These are phyloP conservation scores for Clonostachys sp. DNA, from an alignment of 2,329 filamentous ascomycete species.

Conservation along the genomic window DNA sequence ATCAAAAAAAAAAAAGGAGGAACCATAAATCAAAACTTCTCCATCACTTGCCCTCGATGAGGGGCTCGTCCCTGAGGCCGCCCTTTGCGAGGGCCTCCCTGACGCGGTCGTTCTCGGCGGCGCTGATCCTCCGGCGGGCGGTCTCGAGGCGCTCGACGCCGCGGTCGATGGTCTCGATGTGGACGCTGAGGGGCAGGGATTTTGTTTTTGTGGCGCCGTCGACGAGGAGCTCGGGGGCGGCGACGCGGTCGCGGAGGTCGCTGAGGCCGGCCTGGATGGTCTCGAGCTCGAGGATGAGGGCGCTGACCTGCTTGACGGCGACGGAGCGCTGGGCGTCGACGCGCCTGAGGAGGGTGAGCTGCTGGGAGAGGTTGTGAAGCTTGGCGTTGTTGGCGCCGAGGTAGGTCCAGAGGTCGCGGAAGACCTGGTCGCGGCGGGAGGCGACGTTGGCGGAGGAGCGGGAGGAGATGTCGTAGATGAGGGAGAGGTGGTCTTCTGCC, in stretches of 20 bases:
- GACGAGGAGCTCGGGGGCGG: slow-evolving; percentile 56
- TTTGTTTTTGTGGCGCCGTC: slow-evolving; percentile 23
- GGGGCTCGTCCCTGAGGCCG: slow-evolving; percentile 28
- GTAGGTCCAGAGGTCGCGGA: slow-evolving; percentile 69
- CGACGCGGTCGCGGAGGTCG: slow-evolving; percentile 67
- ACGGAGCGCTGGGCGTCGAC: slow-evolving; percentile 62
- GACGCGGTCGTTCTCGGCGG: slow-evolving; percentile 54
- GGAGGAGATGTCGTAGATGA: slow-evolving; percentile 65
- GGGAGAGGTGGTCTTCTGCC: slow-evolving; percentile 64
- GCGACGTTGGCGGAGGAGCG: slow-evolving; percentile 57
- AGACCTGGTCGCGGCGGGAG: slow-evolving; percentile 58
- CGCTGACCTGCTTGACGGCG: slow-evolving; percentile 64
- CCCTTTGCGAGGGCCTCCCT: slow-evolving; percentile 44
- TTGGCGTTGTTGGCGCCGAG: slow-evolving; percentile 64
- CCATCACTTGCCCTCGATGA: slow-evolving; percentile 29
- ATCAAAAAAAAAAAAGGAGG: background rate
- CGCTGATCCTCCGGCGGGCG: slow-evolving; percentile 54
- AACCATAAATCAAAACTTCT: background rate
- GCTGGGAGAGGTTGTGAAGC: slow-evolving; percentile 55
- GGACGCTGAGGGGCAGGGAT: slow-evolving; percentile 61
- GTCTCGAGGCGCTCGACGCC: slow-evolving; percentile 68
- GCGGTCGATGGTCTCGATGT: slow-evolving; percentile 70
- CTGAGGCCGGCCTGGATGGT: slow-evolving; percentile 67
- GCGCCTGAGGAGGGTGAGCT: slow-evolving; percentile 59
- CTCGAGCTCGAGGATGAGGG: slow-evolving; percentile 68